A percentile compares a stretch with the other conserved stretches of the same genome.
Evolutionary conservation across 345 rosid species (phyloP).

Genomic region (Populus tremula): DNA sequence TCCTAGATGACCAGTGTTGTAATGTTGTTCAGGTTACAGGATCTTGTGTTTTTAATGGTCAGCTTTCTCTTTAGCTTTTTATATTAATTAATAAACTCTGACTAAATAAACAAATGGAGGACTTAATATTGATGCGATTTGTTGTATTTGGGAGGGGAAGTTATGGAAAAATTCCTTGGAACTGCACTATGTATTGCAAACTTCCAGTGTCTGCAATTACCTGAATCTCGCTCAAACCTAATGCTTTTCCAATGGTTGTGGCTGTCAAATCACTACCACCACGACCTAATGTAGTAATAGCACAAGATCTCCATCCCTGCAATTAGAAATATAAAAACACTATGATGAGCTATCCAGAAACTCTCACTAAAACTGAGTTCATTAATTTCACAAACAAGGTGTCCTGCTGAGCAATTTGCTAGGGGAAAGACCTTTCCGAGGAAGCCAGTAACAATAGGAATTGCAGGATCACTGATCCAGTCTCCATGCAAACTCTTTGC

Average conservation of each 20-base stretch:
- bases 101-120: not conserved
- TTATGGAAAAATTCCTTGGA: not conserved
- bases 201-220: conserved; percentile 32
- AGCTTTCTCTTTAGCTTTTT: not conserved
- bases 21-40: not conserved
- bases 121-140: not conserved
- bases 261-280: conserved; percentile 99
- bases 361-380: not conserved
- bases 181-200: not conserved
- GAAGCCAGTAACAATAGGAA: conserved; percentile 93
- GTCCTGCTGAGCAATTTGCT: not conserved
- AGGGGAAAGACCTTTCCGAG: conserved; percentile 75
- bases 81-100: not conserved
- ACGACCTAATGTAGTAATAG: conserved; percentile 89
- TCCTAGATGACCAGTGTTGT: not conserved
- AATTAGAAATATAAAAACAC: conserved; percentile 18
- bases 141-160: not conserved
- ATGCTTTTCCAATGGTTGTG: conserved; percentile 93
- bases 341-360: not conserved
- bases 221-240: conserved; percentile 96
- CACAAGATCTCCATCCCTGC: conserved; percentile 94
- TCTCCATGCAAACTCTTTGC: conserved; percentile 83
- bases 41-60: not conserved
- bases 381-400: conserved; percentile 11
- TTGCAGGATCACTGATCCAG: conserved; percentile 75